phyloP scores from a whole-genome alignment of 2,329 filamentous ascomycete species.

The Exophiala spinifera region DNA sequence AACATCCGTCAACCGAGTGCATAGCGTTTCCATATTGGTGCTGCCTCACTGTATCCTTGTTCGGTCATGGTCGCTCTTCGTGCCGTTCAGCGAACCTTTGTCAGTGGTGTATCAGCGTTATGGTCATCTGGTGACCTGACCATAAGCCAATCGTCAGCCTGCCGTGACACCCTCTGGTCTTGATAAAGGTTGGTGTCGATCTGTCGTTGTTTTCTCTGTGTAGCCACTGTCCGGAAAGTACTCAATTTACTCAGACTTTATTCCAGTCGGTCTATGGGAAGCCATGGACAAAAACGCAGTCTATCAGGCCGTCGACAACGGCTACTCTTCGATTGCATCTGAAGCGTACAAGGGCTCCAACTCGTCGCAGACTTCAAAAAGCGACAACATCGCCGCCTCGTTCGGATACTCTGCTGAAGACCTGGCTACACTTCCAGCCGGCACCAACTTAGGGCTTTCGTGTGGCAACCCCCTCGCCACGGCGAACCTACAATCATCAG shows the following conservation, averaged over 20 bases:
- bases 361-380: background rate
- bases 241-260: background rate
- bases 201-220: too few species aligned
- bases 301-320: constrained; percentile 9
- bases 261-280: background rate
- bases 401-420: constrained; percentile 54
- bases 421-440: constrained; percentile 45
- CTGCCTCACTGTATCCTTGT: too few species aligned
- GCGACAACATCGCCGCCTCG: constrained; percentile 43
- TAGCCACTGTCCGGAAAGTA: too few species aligned
- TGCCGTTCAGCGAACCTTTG: too few species aligned
- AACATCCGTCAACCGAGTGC: too few species aligned
- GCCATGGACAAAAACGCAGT: constrained; percentile 8
- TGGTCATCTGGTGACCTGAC: too few species aligned
- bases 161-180: too few species aligned
- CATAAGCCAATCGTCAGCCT: too few species aligned
- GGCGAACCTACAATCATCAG: constrained; percentile 39
- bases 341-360: background rate
- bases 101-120: too few species aligned
- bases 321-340: constrained; percentile 9
- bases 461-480: constrained; percentile 55
- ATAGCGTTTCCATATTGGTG: too few species aligned
- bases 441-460: constrained; percentile 53
- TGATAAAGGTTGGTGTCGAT: too few species aligned
- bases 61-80: too few species aligned